phyloP scores from a whole-genome alignment of 208 protist genomes.

The Leptomonas pyrrhocoris region DNA sequence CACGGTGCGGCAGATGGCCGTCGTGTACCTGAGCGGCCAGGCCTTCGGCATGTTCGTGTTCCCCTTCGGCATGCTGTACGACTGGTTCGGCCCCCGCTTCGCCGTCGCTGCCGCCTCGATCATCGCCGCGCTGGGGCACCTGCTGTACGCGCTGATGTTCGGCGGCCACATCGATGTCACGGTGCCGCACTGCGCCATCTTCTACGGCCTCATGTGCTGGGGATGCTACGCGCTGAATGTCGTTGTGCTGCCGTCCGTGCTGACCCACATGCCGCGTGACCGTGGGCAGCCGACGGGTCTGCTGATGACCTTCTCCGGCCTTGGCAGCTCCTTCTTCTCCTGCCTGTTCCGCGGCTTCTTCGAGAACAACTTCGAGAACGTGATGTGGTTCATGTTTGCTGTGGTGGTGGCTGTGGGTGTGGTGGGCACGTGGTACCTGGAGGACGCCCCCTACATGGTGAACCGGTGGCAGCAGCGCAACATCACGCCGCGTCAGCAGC shows the following conservation, averaged over 20 bases:
- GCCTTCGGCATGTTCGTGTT: slow-evolving; percentile 28
- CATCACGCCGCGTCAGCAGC: slow-evolving; percentile 28
- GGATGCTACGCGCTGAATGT: slow-evolving; percentile 51
- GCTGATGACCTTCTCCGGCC: slow-evolving; percentile 57
- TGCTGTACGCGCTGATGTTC: slow-evolving; percentile 52
- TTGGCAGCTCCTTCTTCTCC: slow-evolving; percentile 47
- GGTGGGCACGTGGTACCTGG: slow-evolving; percentile 38
- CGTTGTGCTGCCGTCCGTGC: slow-evolving; percentile 30
- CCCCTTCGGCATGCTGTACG: slow-evolving; percentile 43
- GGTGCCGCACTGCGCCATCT: slow-evolving; percentile 34
- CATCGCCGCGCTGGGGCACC: slow-evolving; percentile 35
- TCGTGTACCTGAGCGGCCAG: slow-evolving; percentile 37
- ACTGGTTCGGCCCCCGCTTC: slow-evolving; percentile 40
- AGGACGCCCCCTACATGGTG: slow-evolving; percentile 52
- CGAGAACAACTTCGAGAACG: slow-evolving; percentile 25
- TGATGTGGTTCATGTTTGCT: slow-evolving; percentile 49
- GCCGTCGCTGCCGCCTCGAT: slow-evolving; percentile 19
- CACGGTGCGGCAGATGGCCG: slow-evolving; percentile 24
- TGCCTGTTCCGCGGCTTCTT: slow-evolving; percentile 58
- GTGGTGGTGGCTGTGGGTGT: slow-evolving; percentile 37
- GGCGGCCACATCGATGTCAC: slow-evolving; percentile 31
- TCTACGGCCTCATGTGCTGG: slow-evolving; percentile 51
- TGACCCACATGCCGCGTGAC: slow-evolving; percentile 61
- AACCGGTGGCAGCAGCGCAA: slow-evolving; percentile 40
- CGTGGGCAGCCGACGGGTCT: slow-evolving; percentile 52